Evolutionary conservation across 352 stramenopile species (phyloP), one percentile per base, ranked within the genome.

Genomic region (Phytophthora pseudosyringae): DNA sequence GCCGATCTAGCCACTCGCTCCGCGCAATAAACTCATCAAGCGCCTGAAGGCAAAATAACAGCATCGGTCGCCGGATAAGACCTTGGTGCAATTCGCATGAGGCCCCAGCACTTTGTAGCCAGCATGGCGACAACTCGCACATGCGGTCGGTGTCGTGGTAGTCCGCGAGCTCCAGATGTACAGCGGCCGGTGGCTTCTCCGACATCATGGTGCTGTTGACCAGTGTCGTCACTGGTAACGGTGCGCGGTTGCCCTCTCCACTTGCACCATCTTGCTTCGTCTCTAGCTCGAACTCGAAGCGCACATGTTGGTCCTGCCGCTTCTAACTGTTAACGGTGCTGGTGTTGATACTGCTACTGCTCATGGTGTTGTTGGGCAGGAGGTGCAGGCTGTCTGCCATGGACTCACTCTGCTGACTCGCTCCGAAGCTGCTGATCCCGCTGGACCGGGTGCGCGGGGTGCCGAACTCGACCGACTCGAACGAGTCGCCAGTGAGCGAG

Each of bases 31-130:
- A 91, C 58, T 94, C 78, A 63, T 95, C 82, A 25, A 94, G 52
- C 25, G 71, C 77, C 60, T 94, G 85, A 12, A 93, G 64, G 32
- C 78, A 90, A 50, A 93, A 93, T 10, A 93, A 65, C 52, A 95
- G 51, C 69, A 91, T 87, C 1, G 87, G 85, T 16, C 81, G 70
- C 8, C 57, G 48, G 8, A 78, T 52, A n/a, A 13, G 45, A 3
- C 32, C 57, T 59, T 49, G 41, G 41, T 93, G 83, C 10, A 92
- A 59, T 13, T 50, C 39, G 38, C 84, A 94, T n/a, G 45, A 70
- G 6, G 60, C 31, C 10, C 73, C 50, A 39, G 81, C 60, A 29
- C 46, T 65, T 18, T 63, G 65, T 8, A 86, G 49, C 81, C 85
- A 94, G 52, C 83, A 93, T 10, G 85, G 83, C 6, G 78, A 68